phyloP scores from a whole-genome alignment of 1,284 basidiomycete genomes.

The Ganoderma resinaceum region DNA sequence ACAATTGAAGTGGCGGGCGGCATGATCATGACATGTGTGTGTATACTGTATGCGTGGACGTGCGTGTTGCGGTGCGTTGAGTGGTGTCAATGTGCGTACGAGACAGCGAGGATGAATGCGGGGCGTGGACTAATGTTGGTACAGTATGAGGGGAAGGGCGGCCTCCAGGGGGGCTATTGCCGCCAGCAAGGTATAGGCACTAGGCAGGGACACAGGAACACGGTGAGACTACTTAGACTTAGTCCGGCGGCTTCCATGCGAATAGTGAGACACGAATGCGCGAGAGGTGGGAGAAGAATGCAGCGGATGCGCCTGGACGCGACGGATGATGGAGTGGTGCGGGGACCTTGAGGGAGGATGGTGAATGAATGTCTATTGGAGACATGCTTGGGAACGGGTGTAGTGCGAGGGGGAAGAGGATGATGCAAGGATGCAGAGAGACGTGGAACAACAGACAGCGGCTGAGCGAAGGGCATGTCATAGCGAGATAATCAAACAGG shows the following conservation, averaged over 20 bases:
- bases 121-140: slow-evolving; percentile 21
- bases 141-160: slow-evolving; percentile 27
- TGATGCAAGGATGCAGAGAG: slow-evolving; percentile 12
- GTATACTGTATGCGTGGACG: slow-evolving; percentile 1
- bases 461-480: slow-evolving; percentile 27
- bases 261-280: slow-evolving; percentile 6
- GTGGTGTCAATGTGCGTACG: slow-evolving; percentile 21
- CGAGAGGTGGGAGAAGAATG: background rate
- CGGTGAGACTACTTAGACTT: slow-evolving; percentile 7
- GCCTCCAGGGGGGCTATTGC: background rate
- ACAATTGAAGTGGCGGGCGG: background rate
- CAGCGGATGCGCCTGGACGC: background rate
- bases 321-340: background rate
- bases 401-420: background rate
- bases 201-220: slow-evolving; percentile 5
- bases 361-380: background rate
- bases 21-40: slow-evolving; percentile 6
- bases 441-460: slow-evolving; percentile 24
- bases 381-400: background rate
- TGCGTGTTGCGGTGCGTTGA: slow-evolving; percentile 13
- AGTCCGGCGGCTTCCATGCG: slow-evolving; percentile 10
- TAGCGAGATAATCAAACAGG: slow-evolving; percentile 30
- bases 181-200: background rate
- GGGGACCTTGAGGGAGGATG: background rate
- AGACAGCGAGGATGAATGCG: slow-evolving; percentile 29